Conservation (phyloP, 2,329 filamentous ascomycete genomes). For the Helminthosporium solani region DNA sequence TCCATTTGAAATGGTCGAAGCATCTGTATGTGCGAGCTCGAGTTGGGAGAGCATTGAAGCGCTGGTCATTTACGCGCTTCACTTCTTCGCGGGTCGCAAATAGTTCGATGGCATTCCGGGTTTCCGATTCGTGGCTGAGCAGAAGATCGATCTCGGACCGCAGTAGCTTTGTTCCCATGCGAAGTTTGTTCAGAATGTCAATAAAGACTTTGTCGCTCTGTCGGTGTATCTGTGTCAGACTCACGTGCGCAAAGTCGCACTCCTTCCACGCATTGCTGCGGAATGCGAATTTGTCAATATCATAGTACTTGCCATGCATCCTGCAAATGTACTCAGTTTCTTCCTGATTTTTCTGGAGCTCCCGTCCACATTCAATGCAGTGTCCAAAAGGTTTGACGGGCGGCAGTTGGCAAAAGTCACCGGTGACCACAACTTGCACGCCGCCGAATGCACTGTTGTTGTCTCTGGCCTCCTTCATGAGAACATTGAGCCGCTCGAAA, state of each 20-base stretch:
- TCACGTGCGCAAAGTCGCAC: slow-evolving; percentile 55
- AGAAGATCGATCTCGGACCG: slow-evolving; percentile 45
- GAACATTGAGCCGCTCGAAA: slow-evolving; percentile 52
- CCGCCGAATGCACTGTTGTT: slow-evolving; percentile 45
- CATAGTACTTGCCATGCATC: slow-evolving; percentile 42
- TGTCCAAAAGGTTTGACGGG: slow-evolving; percentile 59
- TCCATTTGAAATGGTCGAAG: slow-evolving; percentile 48
- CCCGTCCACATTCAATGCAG: slow-evolving; percentile 53
- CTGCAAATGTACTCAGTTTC: slow-evolving; percentile 21
- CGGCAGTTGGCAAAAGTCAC: slow-evolving; percentile 54
- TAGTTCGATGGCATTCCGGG: slow-evolving; percentile 48
- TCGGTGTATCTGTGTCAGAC: slow-evolving; percentile 58
- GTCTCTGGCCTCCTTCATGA: slow-evolving; percentile 47
- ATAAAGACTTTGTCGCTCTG: slow-evolving; percentile 59
- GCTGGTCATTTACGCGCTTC: slow-evolving; percentile 33
- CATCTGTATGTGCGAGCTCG: slow-evolving; percentile 28
- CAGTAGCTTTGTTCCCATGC: slow-evolving; percentile 48
- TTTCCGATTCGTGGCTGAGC: slow-evolving; percentile 48
- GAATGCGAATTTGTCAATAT: slow-evolving; percentile 63
- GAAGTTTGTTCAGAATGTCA: slow-evolving; percentile 56
- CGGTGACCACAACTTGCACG: slow-evolving; percentile 58
- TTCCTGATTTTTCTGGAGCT: slow-evolving; percentile 23
- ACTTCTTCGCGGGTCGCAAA: slow-evolving; percentile 46
- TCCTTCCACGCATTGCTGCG: slow-evolving; percentile 55
- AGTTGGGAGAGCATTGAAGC: slow-evolving; percentile 34